Evolutionary conservation across 306 rosid genomes (phyloP), one percentile per base, ranked within the genome.

Genomic region (Calophaca sinica): DNA sequence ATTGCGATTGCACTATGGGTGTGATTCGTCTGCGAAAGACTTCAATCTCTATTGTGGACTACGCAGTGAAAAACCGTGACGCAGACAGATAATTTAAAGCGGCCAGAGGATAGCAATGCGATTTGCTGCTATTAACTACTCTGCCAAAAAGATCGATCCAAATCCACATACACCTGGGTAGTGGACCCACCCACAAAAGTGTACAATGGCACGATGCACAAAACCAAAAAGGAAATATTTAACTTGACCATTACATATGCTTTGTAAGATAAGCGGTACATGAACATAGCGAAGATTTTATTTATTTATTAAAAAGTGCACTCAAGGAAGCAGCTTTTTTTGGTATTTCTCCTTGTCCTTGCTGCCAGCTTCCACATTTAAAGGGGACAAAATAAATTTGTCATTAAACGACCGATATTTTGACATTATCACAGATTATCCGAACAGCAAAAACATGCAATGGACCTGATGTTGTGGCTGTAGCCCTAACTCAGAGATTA

Each of bases 221-320:
- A n/a, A 55, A 65, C 64, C 10, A 20, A 75, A 57, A 15, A 26
- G 8, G n/a, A 48, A 71, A 54, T 32, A 26, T 46, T 38, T 54
- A 52, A 26, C 32, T 57, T 57, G 28, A 63, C 38, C 38, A 32
- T 42, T 54, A 46, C 3, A 15, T 42, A 63, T 48, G 54, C 5
- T 41, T 75, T 12, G 46, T 14, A 38, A 12, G 33, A 70, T 46
- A 55, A 35, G 60, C n/a, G 3, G 32, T 31, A 13, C 2, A 11
- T 28, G 29, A 68, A 36, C 6, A 32, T 35, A 13, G 55, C 4
- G 5, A 9, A 14, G 66, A 51, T 42, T 9, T 44, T 7, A n/a
- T 38, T 32, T 10, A 45, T 66, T 51, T 11, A 62, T 57, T 52
- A 53, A 63, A 46, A 48, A 41, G 38, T 53, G 52, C 64, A 62